Evolutionary conservation across 768 basidiomycete genomes (phyloP).

Genomic region (Chalciporus pseudorubinellus): DNA sequence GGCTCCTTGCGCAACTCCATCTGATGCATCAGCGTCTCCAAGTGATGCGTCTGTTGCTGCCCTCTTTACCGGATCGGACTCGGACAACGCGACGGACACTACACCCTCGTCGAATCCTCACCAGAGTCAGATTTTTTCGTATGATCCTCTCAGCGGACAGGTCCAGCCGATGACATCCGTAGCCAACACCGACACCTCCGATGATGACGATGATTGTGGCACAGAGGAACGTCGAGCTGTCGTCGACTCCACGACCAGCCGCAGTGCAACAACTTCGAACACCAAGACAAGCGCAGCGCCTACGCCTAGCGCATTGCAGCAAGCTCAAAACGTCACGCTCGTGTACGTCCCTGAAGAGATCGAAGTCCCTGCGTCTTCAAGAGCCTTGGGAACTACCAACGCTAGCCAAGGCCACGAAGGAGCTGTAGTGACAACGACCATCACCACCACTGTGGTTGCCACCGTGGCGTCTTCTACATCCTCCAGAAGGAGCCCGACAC

Average conservation of each 20-base stretch:
- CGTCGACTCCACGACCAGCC: slow-evolving; percentile 5
- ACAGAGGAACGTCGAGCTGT: slow-evolving; percentile 8
- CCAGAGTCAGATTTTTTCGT: slow-evolving; percentile 60
- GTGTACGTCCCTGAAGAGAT: slow-evolving; percentile 45
- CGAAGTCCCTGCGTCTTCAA: slow-evolving; percentile 22
- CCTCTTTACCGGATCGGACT: neutral
- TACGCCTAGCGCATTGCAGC: slow-evolving; percentile 7
- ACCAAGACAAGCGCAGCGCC: slow-evolving; percentile 17
- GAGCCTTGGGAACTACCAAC: neutral
- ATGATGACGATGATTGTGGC: neutral
- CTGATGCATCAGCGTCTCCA: neutral
- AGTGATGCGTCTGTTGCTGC: no score
- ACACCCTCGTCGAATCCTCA: slow-evolving; percentile 20
- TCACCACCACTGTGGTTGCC: slow-evolving; percentile 24
- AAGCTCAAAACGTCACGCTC: slow-evolving; percentile 45
- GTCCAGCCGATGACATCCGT: slow-evolving; percentile 54
- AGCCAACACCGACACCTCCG: slow-evolving; percentile 16
- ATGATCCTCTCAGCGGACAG: slow-evolving; percentile 43
- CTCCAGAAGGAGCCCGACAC: slow-evolving; percentile 2
- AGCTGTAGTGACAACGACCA: slow-evolving; percentile 23
- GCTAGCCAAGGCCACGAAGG: neutral
- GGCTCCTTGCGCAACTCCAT: slow-evolving; percentile 37
- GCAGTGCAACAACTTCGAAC: slow-evolving; percentile 13
- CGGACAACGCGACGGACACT: slow-evolving; percentile 4
- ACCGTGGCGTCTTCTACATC: slow-evolving; percentile 6